Percentiles rank a stretch among this genome's conserved stretches.
These are phyloP conservation scores for Spergularia azorica DNA, from an alignment of 179 eudicot species.

Conservation along the genomic window DNA sequence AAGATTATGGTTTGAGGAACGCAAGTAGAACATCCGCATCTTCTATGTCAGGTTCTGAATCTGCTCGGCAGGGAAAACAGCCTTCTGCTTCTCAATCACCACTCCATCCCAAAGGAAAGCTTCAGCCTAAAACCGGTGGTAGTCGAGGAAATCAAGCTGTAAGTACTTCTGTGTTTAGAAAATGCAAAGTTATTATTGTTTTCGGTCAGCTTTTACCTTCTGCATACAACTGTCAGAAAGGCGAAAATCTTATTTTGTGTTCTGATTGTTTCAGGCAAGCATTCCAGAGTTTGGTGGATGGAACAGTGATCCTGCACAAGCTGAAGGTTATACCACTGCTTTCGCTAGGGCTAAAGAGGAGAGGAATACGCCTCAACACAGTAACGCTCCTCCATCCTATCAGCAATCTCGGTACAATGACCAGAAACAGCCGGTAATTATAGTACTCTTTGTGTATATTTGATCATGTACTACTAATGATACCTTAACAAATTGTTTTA, in stretches of 20 bases:
- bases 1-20: slow-evolving; percentile 23
- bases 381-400: slow-evolving; percentile 14
- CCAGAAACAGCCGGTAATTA: slow-evolving; percentile 21
- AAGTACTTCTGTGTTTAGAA: slow-evolving; percentile 7
- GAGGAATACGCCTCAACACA: slow-evolving; percentile 28
- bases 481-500: neutral
- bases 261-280: slow-evolving; percentile 19
- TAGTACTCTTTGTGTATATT: neutral
- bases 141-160: slow-evolving; percentile 31
- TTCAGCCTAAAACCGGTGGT: slow-evolving; percentile 16
- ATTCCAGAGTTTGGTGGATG: slow-evolving; percentile 46
- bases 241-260: neutral
- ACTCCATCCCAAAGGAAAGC: slow-evolving; percentile 24
- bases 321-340: slow-evolving; percentile 38
- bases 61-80: slow-evolving; percentile 17
- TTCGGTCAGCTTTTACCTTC: too few species aligned
- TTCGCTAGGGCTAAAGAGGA: slow-evolving; percentile 37
- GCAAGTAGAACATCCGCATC: slow-evolving; percentile 22
- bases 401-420: slow-evolving; percentile 13
- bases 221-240: neutral
- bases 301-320: slow-evolving; percentile 39
- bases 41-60: slow-evolving; percentile 20
- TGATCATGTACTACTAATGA: neutral
- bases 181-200: too few species aligned
- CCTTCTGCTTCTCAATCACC: slow-evolving; percentile 27